These are phyloP conservation scores for Corinectria fuckeliana DNA, from an alignment of 2,329 filamentous ascomycete genomes.

Conservation along the genomic window DNA sequence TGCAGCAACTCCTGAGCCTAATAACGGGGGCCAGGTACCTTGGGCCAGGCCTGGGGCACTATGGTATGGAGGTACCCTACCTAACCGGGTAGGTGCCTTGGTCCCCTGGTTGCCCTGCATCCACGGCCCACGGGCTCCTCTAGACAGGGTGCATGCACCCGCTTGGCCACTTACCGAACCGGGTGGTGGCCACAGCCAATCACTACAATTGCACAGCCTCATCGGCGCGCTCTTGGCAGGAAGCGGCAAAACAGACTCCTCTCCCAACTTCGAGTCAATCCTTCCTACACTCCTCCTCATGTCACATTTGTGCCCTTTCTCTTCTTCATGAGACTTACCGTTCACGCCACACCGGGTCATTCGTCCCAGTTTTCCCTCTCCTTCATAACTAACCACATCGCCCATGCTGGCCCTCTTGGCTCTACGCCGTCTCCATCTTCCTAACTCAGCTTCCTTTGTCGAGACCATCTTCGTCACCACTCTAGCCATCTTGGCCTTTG, in stretches of 20 bases:
- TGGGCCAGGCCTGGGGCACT: background rate
- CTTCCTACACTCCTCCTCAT: background rate
- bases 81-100: background rate
- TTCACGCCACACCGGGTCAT: constrained; percentile 9
- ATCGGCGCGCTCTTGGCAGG: background rate
- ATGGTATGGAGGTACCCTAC: background rate
- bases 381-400: constrained; percentile 22
- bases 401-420: constrained; percentile 26
- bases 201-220: constrained; percentile 9
- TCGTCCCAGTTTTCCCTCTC: constrained; percentile 16
- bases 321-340: constrained; percentile 8
- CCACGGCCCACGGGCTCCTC: background rate
- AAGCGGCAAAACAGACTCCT: constrained; percentile 2
- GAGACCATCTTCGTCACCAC: constrained; percentile 24
- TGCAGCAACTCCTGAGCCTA: background rate
- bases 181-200: background rate
- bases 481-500: constrained; percentile 22
- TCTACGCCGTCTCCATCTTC: constrained; percentile 30
- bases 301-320: background rate
- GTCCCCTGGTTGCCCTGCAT: background rate
- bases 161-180: background rate
- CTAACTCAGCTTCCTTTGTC: constrained; percentile 25
- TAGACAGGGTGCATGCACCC: background rate
- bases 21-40: background rate
- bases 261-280: background rate